Evolutionary conservation across 2,329 filamentous ascomycete genomes (phyloP), one percentile per base, ranked within the genome.

Genomic region (Paecilomyces variotii): DNA sequence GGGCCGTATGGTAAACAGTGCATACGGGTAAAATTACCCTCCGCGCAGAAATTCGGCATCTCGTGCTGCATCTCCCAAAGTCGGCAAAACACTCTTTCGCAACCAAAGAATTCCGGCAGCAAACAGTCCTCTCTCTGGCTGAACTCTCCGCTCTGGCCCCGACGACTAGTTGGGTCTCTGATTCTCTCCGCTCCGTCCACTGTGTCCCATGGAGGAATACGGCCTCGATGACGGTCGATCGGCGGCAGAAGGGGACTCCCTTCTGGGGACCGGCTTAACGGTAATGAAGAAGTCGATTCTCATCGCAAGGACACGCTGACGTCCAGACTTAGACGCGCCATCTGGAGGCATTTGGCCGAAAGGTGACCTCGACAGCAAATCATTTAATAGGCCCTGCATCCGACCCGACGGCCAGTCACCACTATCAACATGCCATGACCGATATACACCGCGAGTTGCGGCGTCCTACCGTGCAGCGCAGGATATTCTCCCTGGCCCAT

Each of bases 311-410:
- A 39, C 39, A 59, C 28, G 56, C 59, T 59, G 50, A 62, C 11
- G 55, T 24, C 49, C 45, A 51, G 35, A 28, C n/a, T 56, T 65
- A 96, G 91, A 86, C 90, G 57, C 88, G 91, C 68, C 90, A 94
- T 64, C 80, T 97, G 67, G 92, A 97, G 78, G 89, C 90, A 57
- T 97, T 99, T 76, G 86, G 91, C 65, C 87, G 93, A 71, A 99
- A 97, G 77, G 91, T 97, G 62, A 94, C 92, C 30, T 91, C 91
- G 28, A 97, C 94, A 24, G 94, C 94, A 58, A 90, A 86, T 69
- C 91, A 96, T 74, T 82, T 99, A 65, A 96, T 97, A 69, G 87
- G 84, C 52, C 85, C 87, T 53, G 76, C 84, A 59, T 71, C 77
- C 65, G 84, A 87, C 62, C 75, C 70, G 50, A 62, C 59, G 68